Evolutionary conservation across 139 green algal genomes (phyloP).

Genomic region (Picochlorum sp.): DNA sequence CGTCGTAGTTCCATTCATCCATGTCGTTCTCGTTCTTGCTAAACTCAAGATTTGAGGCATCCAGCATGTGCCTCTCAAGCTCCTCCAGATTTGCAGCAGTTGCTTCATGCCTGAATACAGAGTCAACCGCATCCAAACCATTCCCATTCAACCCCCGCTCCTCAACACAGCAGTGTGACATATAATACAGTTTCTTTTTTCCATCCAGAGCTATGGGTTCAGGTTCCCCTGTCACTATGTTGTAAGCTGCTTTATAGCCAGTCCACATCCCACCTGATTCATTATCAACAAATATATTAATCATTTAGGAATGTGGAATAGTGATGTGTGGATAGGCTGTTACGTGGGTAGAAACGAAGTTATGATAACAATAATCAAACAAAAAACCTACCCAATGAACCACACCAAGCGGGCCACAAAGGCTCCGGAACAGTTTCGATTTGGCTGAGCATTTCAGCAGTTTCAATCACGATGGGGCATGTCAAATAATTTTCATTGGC

Average conservation of each 20-base stretch:
- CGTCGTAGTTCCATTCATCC: constrained; percentile 24
- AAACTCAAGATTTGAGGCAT: constrained; percentile 13
- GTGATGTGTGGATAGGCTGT: too few species aligned
- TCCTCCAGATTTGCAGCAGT: not conserved
- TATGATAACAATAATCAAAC: too few species aligned
- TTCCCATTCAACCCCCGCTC: constrained; percentile 1
- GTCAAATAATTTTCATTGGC: not conserved
- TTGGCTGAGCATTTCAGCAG: not conserved
- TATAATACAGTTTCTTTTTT: constrained; percentile 15
- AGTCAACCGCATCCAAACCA: not conserved
- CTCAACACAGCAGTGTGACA: constrained; percentile 27
- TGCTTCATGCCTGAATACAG: not conserved
- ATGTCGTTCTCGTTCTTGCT: not conserved
- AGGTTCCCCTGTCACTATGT: constrained; percentile 20
- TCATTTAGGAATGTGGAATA: too few species aligned
- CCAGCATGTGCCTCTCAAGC: constrained; percentile 12
- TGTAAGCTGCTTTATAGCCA: constrained; percentile 20
- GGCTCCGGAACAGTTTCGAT: constrained; percentile 13
- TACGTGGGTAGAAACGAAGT: too few species aligned
- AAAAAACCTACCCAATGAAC: constrained; percentile 10
- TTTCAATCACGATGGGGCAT: not conserved
- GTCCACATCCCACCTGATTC: constrained; percentile 31
- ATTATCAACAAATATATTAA: too few species aligned
- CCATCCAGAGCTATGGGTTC: constrained; percentile 17
- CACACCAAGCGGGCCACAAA: constrained; percentile 33